A percentile compares a stretch with the other conserved stretches of the same genome.
Conservation (phyloP, 2,329 filamentous ascomycete genomes). For the Phaeosphaeriaceae sp. region DNA sequence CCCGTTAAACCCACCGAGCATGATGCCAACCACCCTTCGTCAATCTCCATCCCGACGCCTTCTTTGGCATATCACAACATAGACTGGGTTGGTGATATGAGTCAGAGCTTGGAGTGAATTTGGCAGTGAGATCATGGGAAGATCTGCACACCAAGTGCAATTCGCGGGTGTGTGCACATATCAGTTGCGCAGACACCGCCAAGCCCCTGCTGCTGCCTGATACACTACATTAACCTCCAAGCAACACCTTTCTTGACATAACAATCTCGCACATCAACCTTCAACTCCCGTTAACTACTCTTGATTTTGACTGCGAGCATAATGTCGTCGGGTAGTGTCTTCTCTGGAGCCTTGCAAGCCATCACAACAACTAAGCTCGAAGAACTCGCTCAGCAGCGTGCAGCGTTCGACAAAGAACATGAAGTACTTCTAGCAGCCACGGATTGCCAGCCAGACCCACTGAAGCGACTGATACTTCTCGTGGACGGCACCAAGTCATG, state of each 20-base stretch:
- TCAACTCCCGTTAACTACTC: background rate
- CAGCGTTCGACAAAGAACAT: slow-evolving; percentile 40
- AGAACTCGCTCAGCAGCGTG: slow-evolving; percentile 46
- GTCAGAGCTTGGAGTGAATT: background rate
- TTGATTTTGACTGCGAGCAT: background rate
- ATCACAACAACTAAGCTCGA: slow-evolving; percentile 47
- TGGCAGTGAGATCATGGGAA: background rate
- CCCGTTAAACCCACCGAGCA: too few relatives aligned
- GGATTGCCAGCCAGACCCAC: slow-evolving; percentile 21
- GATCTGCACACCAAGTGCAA: background rate
- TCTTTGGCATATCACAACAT: background rate
- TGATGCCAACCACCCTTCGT: background rate
- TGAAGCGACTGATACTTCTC: slow-evolving; percentile 34
- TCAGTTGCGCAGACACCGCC: background rate
- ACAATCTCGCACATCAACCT: background rate
- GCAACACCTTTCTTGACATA: background rate
- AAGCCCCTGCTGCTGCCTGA: background rate
- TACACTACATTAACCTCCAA: background rate
- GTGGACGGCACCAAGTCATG: slow-evolving; percentile 38
- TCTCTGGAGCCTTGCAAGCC: slow-evolving; percentile 43
- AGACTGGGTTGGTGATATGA: background rate
- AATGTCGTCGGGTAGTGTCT: slow-evolving; percentile 34
- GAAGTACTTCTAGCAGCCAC: slow-evolving; percentile 18
- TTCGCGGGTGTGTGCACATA: background rate
- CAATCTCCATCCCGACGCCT: background rate